A percentile compares a stretch with the other conserved stretches of the same genome.
Conservation (phyloP, 2,329 filamentous ascomycete genomes). For the Graphium sp. region DNA sequence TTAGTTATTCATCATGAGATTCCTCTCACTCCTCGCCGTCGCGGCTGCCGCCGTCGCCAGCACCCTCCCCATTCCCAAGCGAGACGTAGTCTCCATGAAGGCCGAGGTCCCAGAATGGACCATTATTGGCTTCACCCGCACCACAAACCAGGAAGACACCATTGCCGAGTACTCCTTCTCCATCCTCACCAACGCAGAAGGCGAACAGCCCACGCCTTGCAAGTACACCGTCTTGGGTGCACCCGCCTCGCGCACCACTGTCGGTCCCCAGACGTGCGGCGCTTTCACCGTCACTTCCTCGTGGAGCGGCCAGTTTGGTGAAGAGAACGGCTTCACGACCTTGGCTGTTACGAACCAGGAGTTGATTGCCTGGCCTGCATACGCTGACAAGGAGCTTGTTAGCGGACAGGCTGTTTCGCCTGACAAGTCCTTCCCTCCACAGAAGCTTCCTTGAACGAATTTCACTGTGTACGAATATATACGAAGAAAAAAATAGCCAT, state of each 20-base stretch:
- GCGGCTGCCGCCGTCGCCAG: too few species aligned
- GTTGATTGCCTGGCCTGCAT: constrained; percentile 33
- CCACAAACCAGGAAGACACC: constrained; percentile 20
- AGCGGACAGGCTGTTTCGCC: constrained; percentile 2
- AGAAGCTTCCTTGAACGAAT: too few species aligned
- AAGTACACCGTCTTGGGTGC: constrained; percentile 18
- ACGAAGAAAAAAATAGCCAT: too few species aligned
- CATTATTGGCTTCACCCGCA: constrained; percentile 20
- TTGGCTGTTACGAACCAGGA: constrained; percentile 28
- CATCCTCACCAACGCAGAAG: constrained; percentile 22
- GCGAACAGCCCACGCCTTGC: constrained; percentile 15
- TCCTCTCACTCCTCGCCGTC: too few species aligned
- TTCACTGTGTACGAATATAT: too few species aligned
- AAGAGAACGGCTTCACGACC: constrained; percentile 34
- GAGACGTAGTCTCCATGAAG: too few species aligned
- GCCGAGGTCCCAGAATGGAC: constrained; percentile 21
- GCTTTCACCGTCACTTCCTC: constrained; percentile 31
- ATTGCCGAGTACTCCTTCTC: constrained; percentile 23
- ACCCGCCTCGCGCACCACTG: constrained; percentile 17
- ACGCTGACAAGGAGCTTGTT: constrained; percentile 31
- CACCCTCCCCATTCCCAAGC: too few species aligned
- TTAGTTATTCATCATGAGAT: too few species aligned
- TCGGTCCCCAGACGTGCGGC: constrained; percentile 25
- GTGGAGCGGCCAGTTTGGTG: constrained; percentile 39
- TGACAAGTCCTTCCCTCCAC: constrained; percentile 1